Percentiles rank a stretch among this genome's conserved stretches.
Evolutionary conservation across 495 filamentous ascomycete genomes (phyloP).

Genomic region (Penicillium longicatenatum): DNA sequence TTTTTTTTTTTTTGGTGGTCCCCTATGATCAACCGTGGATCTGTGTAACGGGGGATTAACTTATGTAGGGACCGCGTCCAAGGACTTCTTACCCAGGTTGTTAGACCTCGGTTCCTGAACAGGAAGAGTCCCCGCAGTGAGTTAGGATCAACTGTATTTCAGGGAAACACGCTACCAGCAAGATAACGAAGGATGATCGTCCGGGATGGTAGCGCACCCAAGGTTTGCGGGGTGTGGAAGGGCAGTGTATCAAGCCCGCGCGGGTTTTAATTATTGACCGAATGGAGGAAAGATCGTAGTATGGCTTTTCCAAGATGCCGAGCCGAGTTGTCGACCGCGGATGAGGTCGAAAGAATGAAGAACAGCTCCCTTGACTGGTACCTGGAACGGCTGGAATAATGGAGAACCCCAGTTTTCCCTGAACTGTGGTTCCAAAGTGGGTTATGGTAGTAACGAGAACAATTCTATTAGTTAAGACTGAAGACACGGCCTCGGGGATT

Average conservation of each 20-base stretch:
- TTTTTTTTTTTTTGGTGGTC: constrained; percentile 7
- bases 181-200: constrained; percentile 14
- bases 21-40: constrained; percentile 27
- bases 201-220: constrained; percentile 3
- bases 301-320: constrained; percentile 6
- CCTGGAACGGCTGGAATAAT: not conserved
- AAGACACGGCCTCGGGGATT: not conserved
- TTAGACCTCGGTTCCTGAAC: constrained; percentile 28
- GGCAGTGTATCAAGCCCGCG: not conserved
- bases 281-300: constrained; percentile 17
- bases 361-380: not conserved
- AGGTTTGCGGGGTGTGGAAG: constrained; percentile 15
- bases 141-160: constrained; percentile 9
- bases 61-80: constrained; percentile 11
- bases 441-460: not conserved
- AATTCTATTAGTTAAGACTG: not conserved
- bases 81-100: not conserved
- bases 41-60: constrained; percentile 20
- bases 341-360: not conserved
- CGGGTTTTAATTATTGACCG: constrained; percentile 4
- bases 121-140: constrained; percentile 15
- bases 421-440: not conserved
- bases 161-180: constrained; percentile 2
- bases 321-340: constrained; percentile 15
- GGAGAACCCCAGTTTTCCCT: not conserved